Conservation (phyloP, 768 basidiomycete genomes). For the Termitomyces sp. region DNA sequence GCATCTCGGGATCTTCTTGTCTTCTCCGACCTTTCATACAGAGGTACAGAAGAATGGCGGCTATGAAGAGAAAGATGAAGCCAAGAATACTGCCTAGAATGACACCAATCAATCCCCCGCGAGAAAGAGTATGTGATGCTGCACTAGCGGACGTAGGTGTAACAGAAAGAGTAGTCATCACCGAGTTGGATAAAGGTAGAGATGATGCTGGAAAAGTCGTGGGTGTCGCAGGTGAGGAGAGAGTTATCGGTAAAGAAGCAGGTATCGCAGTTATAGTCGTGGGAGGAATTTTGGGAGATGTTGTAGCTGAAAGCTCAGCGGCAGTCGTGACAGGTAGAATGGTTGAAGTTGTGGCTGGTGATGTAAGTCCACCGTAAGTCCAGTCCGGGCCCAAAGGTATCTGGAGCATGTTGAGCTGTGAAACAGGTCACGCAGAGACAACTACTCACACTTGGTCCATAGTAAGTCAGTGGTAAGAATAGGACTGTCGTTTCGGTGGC, state of each 20-base stretch:
- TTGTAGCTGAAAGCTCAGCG: slow-evolving; percentile 20
- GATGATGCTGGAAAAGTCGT: slow-evolving; percentile 24
- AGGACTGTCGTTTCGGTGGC: slow-evolving; percentile 57
- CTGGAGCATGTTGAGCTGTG: slow-evolving; percentile 29
- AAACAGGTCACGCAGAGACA: background rate
- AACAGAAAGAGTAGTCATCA: slow-evolving; percentile 6
- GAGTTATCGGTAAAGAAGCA: slow-evolving; percentile 24
- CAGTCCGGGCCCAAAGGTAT: slow-evolving; percentile 73
- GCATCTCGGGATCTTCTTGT: slow-evolving; percentile 22
- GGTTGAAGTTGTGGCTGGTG: slow-evolving; percentile 47
- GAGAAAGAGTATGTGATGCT: slow-evolving; percentile 24
- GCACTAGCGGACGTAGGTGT: slow-evolving; percentile 15
- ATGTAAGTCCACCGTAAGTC: slow-evolving; percentile 72
- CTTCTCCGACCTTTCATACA: slow-evolving; percentile 47
- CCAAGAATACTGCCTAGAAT: slow-evolving; percentile 61
- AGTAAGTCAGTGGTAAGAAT: slow-evolving; percentile 75
- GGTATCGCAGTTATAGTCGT: slow-evolving; percentile 29
- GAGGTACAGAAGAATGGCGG: slow-evolving; percentile 43
- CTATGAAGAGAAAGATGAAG: slow-evolving; percentile 53
- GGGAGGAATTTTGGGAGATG: slow-evolving; percentile 20
- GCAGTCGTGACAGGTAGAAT: slow-evolving; percentile 13
- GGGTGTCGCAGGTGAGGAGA: slow-evolving; percentile 30
- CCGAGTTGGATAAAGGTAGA: slow-evolving; percentile 24
- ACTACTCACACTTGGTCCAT: slow-evolving; percentile 66
- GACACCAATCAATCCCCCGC: slow-evolving; percentile 49